These are phyloP conservation scores for Kernera saxatilis DNA, from an alignment of 345 rosid genomes.

Conservation along the genomic window DNA sequence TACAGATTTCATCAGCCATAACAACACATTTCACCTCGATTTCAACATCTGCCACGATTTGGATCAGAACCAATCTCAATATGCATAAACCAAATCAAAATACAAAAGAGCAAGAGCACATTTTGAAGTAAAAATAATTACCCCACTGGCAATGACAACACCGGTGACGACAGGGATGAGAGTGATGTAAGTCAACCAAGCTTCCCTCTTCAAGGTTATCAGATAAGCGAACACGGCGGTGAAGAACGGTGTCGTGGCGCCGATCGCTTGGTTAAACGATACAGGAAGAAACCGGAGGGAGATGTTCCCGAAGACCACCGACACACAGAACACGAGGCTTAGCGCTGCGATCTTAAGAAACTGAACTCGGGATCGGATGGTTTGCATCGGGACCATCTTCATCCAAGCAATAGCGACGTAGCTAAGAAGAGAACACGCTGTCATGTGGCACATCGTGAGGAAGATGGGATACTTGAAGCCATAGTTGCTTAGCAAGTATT, in stretches of 20 bases:
- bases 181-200: constrained; percentile 57
- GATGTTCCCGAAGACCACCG: constrained; percentile 60
- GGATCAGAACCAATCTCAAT: background rate
- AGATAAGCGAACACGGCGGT: constrained; percentile 62
- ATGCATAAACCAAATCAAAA: background rate
- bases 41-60: background rate
- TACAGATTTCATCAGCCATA: background rate
- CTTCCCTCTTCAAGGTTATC: constrained; percentile 51
- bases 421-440: constrained; percentile 61
- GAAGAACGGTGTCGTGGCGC: constrained; percentile 70
- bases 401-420: constrained; percentile 53
- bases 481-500: constrained; percentile 57
- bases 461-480: constrained; percentile 75
- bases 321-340: constrained; percentile 56
- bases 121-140: constrained; percentile 6
- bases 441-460: constrained; percentile 78
- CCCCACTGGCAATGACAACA: constrained; percentile 72
- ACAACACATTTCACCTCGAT: background rate
- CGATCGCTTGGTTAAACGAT: constrained; percentile 65
- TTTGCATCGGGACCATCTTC: constrained; percentile 69
- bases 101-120: background rate
- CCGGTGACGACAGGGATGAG: constrained; percentile 67
- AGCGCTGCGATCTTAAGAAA: constrained; percentile 53
- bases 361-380: constrained; percentile 46
- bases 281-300: constrained; percentile 62